Evolutionary conservation across 257 asterid species (phyloP).

Genomic region (Salvia miltiorrhiza): DNA sequence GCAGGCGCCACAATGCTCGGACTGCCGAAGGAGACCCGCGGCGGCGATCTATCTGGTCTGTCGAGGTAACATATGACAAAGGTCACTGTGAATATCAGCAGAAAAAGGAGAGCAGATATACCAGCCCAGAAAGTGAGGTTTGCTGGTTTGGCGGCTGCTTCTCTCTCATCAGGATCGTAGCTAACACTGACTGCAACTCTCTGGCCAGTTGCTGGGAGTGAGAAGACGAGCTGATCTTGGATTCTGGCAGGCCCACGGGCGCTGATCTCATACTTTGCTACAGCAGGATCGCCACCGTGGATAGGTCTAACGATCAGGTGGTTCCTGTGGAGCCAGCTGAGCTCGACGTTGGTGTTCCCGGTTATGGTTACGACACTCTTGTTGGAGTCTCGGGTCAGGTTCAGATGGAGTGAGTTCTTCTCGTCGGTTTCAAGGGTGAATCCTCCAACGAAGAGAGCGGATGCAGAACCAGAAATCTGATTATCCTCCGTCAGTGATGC

Average conservation of each 20-base stretch:
- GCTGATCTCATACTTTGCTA: slow-evolving; percentile 54
- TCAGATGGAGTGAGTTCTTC: slow-evolving; percentile 41
- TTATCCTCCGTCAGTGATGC: slow-evolving; percentile 61
- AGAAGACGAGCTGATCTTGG: slow-evolving; percentile 52
- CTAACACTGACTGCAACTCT: slow-evolving; percentile 50
- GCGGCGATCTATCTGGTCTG: slow-evolving; percentile 33
- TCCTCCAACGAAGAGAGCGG: slow-evolving; percentile 78
- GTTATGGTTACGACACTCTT: slow-evolving; percentile 49
- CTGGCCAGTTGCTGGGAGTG: slow-evolving; percentile 79
- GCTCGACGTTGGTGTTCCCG: slow-evolving; percentile 63
- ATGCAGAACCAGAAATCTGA: slow-evolving; percentile 58
- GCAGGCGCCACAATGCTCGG: slow-evolving; percentile 41
- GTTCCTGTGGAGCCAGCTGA: slow-evolving; percentile 57
- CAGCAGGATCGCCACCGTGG: slow-evolving; percentile 26
- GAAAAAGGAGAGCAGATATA: slow-evolving; percentile 17
- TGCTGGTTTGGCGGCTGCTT: slow-evolving; percentile 1
- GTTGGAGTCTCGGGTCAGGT: slow-evolving; percentile 44
- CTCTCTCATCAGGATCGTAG: slow-evolving; percentile 49
- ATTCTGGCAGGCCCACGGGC: slow-evolving; percentile 36
- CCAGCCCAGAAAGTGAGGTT: slow-evolving; percentile 27
- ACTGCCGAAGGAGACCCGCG: slow-evolving; percentile 21
- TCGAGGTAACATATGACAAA: slow-evolving; percentile 34
- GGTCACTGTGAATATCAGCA: slow-evolving; percentile 28
- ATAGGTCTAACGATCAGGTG: slow-evolving; percentile 40
- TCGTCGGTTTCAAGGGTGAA: slow-evolving; percentile 54